Conservation (phyloP, 768 basidiomycete species). For the Suillus hirtellus region DNA sequence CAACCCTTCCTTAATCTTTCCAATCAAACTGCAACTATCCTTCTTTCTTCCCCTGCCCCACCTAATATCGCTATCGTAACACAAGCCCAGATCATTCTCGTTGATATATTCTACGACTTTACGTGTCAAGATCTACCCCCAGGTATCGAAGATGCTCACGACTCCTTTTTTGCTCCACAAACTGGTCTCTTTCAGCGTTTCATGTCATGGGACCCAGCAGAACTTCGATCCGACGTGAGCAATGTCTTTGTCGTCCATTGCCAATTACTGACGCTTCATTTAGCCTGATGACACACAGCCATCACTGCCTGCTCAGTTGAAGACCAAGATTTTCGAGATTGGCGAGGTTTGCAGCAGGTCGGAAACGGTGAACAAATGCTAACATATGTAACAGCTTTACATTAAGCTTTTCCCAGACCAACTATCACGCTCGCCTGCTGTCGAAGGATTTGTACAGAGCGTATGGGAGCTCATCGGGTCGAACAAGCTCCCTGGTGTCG, state of each 20-base stretch:
- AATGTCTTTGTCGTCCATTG: constrained; percentile 5
- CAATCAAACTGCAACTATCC: constrained; percentile 55
- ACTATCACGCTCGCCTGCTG: constrained; percentile 59
- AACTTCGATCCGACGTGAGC: constrained; percentile 66
- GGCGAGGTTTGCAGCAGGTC: constrained; percentile 59
- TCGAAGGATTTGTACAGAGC: constrained; percentile 75
- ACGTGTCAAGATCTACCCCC: constrained; percentile 95
- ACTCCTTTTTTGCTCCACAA: constrained; percentile 74
- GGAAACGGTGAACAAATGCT: constrained; percentile 3
- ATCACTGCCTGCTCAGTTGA: constrained; percentile 86
- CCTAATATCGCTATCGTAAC: constrained; percentile 54
- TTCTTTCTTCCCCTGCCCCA: constrained; percentile 43
- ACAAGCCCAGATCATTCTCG: constrained; percentile 73
- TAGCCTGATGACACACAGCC: constrained; percentile 82
- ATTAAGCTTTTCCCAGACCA: constrained; percentile 83
- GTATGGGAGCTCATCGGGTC: constrained; percentile 86
- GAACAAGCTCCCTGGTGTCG: constrained; percentile 66
- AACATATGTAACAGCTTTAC: constrained; percentile 52
- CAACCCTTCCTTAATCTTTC: constrained; percentile 84
- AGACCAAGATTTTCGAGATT: constrained; percentile 88
- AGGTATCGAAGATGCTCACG: constrained; percentile 85
- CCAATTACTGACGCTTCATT: constrained; percentile 14
- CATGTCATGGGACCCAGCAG: constrained; percentile 73
- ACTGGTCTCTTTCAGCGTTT: constrained; percentile 79
- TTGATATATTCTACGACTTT: constrained; percentile 91